phyloP scores from a whole-genome alignment of 306 rosid species.

The barrel medic (Medicago truncatula) region DNA sequence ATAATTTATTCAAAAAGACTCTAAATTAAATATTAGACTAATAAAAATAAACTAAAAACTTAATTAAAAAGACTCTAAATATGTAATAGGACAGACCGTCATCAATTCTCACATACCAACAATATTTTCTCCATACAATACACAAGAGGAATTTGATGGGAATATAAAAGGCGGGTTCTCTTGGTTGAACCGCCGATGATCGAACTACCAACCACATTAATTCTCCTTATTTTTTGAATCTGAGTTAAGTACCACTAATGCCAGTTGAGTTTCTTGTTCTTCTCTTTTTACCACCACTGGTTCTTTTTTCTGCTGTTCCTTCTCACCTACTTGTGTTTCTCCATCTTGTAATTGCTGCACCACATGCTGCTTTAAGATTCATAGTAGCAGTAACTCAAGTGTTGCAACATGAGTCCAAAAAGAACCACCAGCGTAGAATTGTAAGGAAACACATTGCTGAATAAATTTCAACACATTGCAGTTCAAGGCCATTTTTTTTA shows the following conservation, averaged over 20 bases:
- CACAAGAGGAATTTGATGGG: neutral
- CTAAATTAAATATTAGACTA: no score
- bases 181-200: no score
- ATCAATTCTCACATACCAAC: neutral
- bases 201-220: neutral
- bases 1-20: no score
- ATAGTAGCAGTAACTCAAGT: neutral
- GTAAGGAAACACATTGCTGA: neutral
- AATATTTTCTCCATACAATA: neutral
- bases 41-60: neutral
- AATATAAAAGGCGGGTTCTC: no score
- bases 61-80: no score
- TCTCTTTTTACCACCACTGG: no score
- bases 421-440: neutral
- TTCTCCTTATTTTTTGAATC: constrained; percentile 8
- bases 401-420: neutral
- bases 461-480: no score
- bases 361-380: constrained; percentile 53
- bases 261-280: constrained; percentile 39
- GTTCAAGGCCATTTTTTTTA: no score
- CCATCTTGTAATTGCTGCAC: constrained; percentile 48
- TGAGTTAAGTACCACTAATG: constrained; percentile 35
- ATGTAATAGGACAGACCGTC: no score
- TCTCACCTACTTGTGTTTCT: constrained; percentile 45
- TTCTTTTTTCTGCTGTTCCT: constrained; percentile 53